A percentile compares a stretch with the other conserved stretches of the same genome.
These are phyloP conservation scores for Hemileia vastatrix DNA, from an alignment of 1,284 basidiomycete genomes.

Conservation along the genomic window DNA sequence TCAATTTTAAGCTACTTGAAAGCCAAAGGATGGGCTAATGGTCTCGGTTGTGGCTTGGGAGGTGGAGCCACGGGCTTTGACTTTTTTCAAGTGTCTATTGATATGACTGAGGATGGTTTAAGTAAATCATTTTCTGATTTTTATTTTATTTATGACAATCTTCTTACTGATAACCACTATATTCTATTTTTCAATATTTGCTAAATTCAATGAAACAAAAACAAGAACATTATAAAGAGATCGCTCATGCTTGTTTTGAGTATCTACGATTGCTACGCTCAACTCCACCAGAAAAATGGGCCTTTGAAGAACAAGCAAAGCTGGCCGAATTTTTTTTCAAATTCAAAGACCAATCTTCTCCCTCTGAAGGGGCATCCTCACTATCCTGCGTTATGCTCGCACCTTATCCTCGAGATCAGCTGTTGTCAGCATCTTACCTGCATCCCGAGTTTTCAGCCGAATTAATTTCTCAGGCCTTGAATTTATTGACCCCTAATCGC, in stretches of 20 bases:
- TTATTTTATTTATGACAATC: conserved; percentile 1
- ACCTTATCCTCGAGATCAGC: conserved; percentile 68
- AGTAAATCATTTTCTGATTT: conserved; percentile 50
- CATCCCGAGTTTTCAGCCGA: conserved; percentile 66
- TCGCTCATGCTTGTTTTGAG: conserved; percentile 67
- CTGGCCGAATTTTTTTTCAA: conserved; percentile 71
- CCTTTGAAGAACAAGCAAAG: conserved; percentile 67
- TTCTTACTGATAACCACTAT: neutral
- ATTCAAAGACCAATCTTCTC: conserved; percentile 73
- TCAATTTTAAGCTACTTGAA: conserved; percentile 88
- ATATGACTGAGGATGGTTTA: conserved; percentile 78
- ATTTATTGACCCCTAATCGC: conserved; percentile 55
- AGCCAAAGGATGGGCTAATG: conserved; percentile 79
- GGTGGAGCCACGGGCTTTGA: conserved; percentile 64
- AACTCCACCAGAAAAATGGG: conserved; percentile 57
- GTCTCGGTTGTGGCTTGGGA: conserved; percentile 63
- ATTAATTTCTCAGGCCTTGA: conserved; percentile 58
- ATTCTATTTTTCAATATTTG: neutral
- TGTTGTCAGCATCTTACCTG: conserved; percentile 65
- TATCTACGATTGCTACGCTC: conserved; percentile 75
- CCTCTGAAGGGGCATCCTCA: conserved; percentile 70
- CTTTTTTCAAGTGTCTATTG: conserved; percentile 73
- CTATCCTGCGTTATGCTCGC: conserved; percentile 66
- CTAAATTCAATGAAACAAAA: no score
- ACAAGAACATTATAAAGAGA: conserved; percentile 64